Evolutionary conservation across 129 eudicot species (phyloP).

Genomic region (Pulicaria dysenterica): DNA sequence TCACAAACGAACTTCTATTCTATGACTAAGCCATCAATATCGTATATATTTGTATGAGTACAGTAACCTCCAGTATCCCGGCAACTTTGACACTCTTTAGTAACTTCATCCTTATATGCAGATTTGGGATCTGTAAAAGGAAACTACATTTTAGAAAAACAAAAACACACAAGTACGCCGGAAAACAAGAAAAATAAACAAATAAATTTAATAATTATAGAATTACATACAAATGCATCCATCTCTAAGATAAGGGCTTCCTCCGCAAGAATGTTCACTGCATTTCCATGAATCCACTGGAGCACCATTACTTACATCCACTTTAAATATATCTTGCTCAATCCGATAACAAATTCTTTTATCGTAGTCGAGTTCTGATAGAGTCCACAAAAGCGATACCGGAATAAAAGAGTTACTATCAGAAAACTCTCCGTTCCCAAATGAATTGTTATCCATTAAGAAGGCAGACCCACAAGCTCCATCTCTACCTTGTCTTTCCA

Average conservation of each 20-base stretch:
- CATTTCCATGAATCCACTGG: background rate
- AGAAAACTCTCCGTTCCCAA: too few species aligned
- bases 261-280: rapidly evolving
- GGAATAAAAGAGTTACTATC: background rate
- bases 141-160: background rate
- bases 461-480: background rate
- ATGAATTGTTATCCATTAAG: background rate
- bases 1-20: background rate
- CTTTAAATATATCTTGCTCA: background rate
- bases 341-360: background rate
- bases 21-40: background rate
- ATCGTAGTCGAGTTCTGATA: background rate
- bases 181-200: background rate
- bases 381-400: background rate
- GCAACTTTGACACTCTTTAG: constrained; percentile 14
- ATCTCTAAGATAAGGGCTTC: background rate
- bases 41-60: background rate
- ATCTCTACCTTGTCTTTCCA: too few species aligned
- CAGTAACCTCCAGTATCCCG: background rate
- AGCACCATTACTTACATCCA: background rate
- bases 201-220: background rate
- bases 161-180: too few species aligned
- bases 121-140: too few species aligned
- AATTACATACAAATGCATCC: constrained; percentile 17
- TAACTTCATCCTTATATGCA: too few species aligned